Percentiles rank a stretch among this genome's conserved stretches.
Evolutionary conservation across 176 grass and related monocot genomes (phyloP).

Genomic region (Avena atlantica): DNA sequence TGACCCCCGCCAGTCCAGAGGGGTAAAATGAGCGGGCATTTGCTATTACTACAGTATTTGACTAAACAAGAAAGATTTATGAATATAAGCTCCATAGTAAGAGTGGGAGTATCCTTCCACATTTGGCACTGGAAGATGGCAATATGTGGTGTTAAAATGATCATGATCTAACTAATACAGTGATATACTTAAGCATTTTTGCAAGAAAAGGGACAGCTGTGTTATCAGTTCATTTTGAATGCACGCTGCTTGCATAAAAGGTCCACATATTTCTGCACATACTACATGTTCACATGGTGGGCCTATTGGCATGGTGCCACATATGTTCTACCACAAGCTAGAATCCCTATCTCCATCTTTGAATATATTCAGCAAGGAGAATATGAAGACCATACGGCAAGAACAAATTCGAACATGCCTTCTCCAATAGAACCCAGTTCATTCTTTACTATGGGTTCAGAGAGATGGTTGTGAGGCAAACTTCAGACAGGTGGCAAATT

Average conservation of each 20-base stretch:
- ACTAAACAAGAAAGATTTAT: slow-evolving; percentile 6
- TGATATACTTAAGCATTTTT: not conserved
- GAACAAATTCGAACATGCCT: not conserved
- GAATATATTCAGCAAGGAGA: slow-evolving; percentile 6
- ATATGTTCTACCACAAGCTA: not conserved
- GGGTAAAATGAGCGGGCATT: not conserved
- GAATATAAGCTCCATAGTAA: not conserved
- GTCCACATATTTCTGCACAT: not conserved
- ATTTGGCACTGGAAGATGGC: not conserved
- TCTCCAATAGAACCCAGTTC: slow-evolving; percentile 11
- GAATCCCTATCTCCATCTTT: not conserved
- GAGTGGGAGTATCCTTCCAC: not conserved
- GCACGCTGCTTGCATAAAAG: not conserved
- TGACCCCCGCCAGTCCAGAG: not conserved
- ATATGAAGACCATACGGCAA: not conserved
- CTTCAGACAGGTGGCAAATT: not conserved
- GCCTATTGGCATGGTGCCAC: slow-evolving; percentile 9
- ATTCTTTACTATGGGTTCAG: slow-evolving; percentile 4
- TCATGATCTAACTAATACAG: not conserved
- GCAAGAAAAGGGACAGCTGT: not conserved
- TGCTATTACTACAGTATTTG: not conserved
- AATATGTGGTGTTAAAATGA: slow-evolving; percentile 6
- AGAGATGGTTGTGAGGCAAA: not conserved
- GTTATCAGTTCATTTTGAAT: slow-evolving; percentile 2
- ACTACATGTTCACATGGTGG: not conserved